phyloP scores from a whole-genome alignment of 2,329 filamentous ascomycete species.

The Aspergillus tubingensis region DNA sequence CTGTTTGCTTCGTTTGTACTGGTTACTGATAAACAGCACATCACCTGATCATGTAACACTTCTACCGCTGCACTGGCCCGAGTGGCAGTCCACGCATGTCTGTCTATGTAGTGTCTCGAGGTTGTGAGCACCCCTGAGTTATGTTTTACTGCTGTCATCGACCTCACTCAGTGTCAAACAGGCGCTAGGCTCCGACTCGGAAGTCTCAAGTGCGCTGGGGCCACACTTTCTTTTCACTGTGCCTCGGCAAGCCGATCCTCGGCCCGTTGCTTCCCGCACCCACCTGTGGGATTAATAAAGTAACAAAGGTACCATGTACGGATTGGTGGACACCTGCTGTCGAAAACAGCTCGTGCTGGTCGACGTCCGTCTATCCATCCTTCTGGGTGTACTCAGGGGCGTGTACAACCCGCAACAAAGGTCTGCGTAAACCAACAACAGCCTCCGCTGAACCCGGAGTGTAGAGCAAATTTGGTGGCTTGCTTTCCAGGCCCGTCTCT shows the following conservation, averaged over 20 bases:
- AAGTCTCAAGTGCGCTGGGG: neutral
- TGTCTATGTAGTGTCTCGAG: neutral
- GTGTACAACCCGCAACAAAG: no score
- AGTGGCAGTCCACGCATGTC: no score
- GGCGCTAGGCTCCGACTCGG: neutral
- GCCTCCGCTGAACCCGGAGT: no score
- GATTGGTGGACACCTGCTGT: neutral
- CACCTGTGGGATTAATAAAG: neutral
- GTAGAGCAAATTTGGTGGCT: no score
- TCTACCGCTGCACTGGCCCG: no score
- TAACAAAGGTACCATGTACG: neutral
- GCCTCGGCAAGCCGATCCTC: conserved; percentile 11
- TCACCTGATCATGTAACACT: neutral
- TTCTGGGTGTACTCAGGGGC: no score
- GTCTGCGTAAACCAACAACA: no score
- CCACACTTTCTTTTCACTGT: neutral
- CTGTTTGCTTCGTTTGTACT: conserved; percentile 3
- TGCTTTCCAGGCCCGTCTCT: no score
- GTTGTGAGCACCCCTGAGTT: neutral
- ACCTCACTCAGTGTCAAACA: neutral
- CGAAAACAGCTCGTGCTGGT: neutral
- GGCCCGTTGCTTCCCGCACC: conserved; percentile 2
- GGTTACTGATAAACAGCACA: neutral
- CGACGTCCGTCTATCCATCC: neutral
- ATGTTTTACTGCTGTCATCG: neutral